These are phyloP conservation scores for Monilinia vaccinii-corymbosi DNA, from an alignment of 2,329 filamentous ascomycete species.

Conservation along the genomic window DNA sequence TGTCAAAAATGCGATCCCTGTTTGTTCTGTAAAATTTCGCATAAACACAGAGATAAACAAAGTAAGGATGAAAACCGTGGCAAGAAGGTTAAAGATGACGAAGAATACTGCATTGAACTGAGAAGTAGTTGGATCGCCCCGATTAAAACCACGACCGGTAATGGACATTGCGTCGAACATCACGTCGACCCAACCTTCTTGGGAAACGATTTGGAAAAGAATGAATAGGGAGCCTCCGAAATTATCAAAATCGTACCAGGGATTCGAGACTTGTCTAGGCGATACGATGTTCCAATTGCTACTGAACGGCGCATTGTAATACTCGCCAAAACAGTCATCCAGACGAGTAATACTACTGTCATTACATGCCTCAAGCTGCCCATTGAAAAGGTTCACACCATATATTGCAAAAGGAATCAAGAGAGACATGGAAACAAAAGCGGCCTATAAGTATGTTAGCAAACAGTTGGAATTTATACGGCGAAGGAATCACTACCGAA, in stretches of 20 bases:
- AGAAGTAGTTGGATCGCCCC: slow-evolving; percentile 56
- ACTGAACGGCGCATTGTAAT: slow-evolving; percentile 62
- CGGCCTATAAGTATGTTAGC: slow-evolving; percentile 38
- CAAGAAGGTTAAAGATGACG: slow-evolving; percentile 89
- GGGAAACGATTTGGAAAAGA: slow-evolving; percentile 96
- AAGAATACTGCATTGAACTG: slow-evolving; percentile 88
- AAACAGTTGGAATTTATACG: background rate
- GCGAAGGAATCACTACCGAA: slow-evolving; percentile 21
- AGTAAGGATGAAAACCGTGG: slow-evolving; percentile 92
- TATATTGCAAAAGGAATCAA: slow-evolving; percentile 96
- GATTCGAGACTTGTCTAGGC: slow-evolving; percentile 71
- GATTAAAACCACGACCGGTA: slow-evolving; percentile 66
- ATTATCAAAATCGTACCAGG: slow-evolving; percentile 86
- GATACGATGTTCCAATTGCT: slow-evolving; percentile 70
- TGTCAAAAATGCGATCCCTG: slow-evolving; percentile 90
- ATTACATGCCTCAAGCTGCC: slow-evolving; percentile 72
- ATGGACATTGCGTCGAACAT: slow-evolving; percentile 78
- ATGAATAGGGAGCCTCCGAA: slow-evolving; percentile 93
- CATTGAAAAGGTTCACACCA: slow-evolving; percentile 85
- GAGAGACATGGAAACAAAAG: slow-evolving; percentile 88
- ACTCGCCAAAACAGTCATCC: slow-evolving; percentile 78
- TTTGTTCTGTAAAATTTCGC: slow-evolving; percentile 99
- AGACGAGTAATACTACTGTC: slow-evolving; percentile 56
- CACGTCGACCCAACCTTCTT: slow-evolving; percentile 97
- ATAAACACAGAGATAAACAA: slow-evolving; percentile 99